Percentiles rank a stretch among this genome's conserved stretches.
These are phyloP conservation scores for Hymenoscyphus scutula DNA, from an alignment of 2,329 filamentous ascomycete genomes.

Conservation along the genomic window DNA sequence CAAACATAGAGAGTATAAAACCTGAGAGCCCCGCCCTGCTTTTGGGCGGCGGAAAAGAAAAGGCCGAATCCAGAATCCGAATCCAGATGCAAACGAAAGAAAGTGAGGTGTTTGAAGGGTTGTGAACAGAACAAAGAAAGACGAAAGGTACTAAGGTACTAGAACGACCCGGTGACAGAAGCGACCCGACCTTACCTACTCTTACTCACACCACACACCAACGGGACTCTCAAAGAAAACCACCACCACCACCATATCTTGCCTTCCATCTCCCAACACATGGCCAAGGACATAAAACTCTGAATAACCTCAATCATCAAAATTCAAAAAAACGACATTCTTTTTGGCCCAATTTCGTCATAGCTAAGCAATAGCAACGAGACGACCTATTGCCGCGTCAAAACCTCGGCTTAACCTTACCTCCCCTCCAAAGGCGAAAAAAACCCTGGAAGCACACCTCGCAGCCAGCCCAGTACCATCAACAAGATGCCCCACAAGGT, in stretches of 20 bases:
- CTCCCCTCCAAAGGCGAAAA: background rate
- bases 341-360: background rate
- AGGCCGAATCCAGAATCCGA: background rate
- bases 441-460: background rate
- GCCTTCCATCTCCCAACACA: background rate
- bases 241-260: background rate
- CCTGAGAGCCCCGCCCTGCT: background rate
- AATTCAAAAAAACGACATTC: background rate
- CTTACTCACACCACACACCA: background rate
- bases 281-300: background rate
- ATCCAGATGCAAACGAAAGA: conserved; percentile 1
- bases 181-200: background rate
- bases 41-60: too few relatives aligned
- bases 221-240: background rate
- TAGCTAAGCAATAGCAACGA: background rate
- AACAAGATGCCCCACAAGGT: conserved; percentile 14
- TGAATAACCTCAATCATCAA: background rate
- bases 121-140: background rate
- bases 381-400: background rate
- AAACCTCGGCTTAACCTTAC: background rate
- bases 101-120: background rate
- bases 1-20: background rate
- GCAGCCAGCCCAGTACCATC: background rate
- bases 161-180: background rate
- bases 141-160: background rate